Base-by-base conservation (phyloP, 169 alveolate species). In the Eimeria falciformis region DNA sequence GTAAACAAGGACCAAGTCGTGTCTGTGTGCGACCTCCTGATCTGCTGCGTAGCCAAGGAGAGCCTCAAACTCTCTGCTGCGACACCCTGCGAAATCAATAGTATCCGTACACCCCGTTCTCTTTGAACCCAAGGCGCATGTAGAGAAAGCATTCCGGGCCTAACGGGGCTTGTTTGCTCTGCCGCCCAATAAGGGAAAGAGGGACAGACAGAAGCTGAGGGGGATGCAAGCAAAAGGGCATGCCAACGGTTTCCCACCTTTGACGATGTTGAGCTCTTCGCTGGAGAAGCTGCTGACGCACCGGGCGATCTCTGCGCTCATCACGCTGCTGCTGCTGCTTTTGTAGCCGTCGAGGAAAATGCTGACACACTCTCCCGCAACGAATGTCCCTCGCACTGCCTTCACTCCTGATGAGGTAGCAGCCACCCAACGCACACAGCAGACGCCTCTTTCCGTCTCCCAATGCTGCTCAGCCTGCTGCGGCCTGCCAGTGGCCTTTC, bases 1-100 rank as follows among this genome's bases (percentile, higher is more conserved):
- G 73, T 43, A 79, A 12, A 62, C 47, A 50, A 79, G 47, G 53
- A 79, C 89, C 2, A 79, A 43, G 53, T 79, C 68, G 46, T 79
- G 75, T 23, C 89, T 5, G 89, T 79, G 89, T 18, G 89, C 89
- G 37, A 79, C 89, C 33, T 79, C 89, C 69, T 79, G 68, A 50
- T 79, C 89, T 2, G 47, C 89, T 5, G 89, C 56, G 73, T 79
- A 79, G 4, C 89, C 89, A 21, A 79, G 73, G 11, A 79, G 73
- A 40, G 17, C 47, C 11, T 43, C 23, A n/a, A 79, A 79, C 43
- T 79, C 89, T 27, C 75, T 27, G 73, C 89, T 79, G 62, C 62
- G 62, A 14, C 14, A 14, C 14, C 62, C 62, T 50, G 14, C 62
- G 62, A 7, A 50, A 50, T 11, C 62, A 50, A 14, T 14, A n/a